Evolutionary conservation across 345 rosid genomes (phyloP), one percentile per base, ranked within the genome.

Genomic region (Gossypium raimondii): DNA sequence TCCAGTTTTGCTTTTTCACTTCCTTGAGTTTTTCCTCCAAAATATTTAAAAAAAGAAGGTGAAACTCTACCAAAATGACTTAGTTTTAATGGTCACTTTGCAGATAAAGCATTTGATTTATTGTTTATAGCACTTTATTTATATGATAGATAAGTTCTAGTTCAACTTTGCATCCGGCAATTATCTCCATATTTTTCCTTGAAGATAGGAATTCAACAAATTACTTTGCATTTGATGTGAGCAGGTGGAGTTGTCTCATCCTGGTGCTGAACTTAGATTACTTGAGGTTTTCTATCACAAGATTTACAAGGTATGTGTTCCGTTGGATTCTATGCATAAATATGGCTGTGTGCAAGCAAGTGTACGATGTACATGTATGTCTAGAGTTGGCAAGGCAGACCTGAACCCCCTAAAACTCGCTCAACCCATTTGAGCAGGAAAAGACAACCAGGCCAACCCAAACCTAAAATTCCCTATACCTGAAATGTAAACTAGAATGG

Each of bases 211-310:
- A 20, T 56, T 52, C 48, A 53, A 56, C 50, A 24, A 55, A 14
- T 56, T 41, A 2, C n/a, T 75, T 25, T 75, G 65, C 38, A 63
- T 18, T 52, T 2, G 8, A 65, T 74, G 27, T 78, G 60, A 45
- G 64, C 87, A 88, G 95, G 95, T 88, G 17, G 92, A 88, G 77
- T 72, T 90, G 82, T 87, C 92, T 73, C 83, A 86, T 79, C 88
- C 92, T 7, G 81, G 63, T 81, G 84, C 92, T 1, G 92, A 90
- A 75, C 89, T 90, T 76, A 82, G 95, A 71, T 78, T 90, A 66
- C 84, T 90, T 75, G 91, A 90, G 83, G 89, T 88, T 76, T 90
- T 90, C 79, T 85, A 90, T 76, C 89, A 88, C 84, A 88, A 88
- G 81, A 90, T 88, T 61, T 90, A 87, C 74, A 90, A 90, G 92